Evolutionary conservation across 805 yeast species (phyloP), one percentile per base, ranked within the genome.

Genomic region (Candida golubevii): DNA sequence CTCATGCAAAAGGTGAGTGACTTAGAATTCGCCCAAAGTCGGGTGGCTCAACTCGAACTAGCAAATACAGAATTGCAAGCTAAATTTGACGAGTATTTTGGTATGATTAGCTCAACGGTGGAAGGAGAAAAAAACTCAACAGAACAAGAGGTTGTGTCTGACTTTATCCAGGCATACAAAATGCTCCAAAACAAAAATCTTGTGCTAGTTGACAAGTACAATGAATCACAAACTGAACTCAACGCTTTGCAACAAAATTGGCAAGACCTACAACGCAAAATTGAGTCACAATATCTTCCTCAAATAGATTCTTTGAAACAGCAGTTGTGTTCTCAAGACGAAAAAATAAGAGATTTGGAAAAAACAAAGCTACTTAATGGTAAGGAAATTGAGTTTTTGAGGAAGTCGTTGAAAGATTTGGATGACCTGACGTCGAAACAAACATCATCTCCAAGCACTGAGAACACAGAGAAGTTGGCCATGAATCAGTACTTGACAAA

Each of bases 311-410:
- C 42, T 1, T 46, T 61, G 33, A 45, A 50, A n/a, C 41, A 45
- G 6, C 49, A 51, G 14, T 7, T 49, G 5, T 26, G 44, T 1
- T 13, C 36, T 1, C 58, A 56, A 38, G 54, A 58, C 7, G 49
- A 50, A 6, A 40, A 47, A 13, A 51, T 66, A 12, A 58, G 60
- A 47, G 62, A 81, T 44, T 57, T 77, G 6, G 78, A 78, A 39
- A 74, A 76, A 42, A 82, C 80, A 45, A 71, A 71, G 41, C 55
- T 66, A 3, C 63, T 83, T 35, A 75, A 82, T n/a, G 55, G 66
- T 23, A 79, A 77, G 48, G 90, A 85, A 55, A 73, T 81, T 27
- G 77, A 72, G 42, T 71, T 80, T 45, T 62, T 85, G 42, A 67
- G 85, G 46, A 70, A 69, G 34, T 83, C 80, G 59, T 58, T 84